A percentile compares a stretch with the other conserved stretches of the same genome.
phyloP scores from a whole-genome alignment of 257 asterid genomes.

The Nicotiana noctiflora region DNA sequence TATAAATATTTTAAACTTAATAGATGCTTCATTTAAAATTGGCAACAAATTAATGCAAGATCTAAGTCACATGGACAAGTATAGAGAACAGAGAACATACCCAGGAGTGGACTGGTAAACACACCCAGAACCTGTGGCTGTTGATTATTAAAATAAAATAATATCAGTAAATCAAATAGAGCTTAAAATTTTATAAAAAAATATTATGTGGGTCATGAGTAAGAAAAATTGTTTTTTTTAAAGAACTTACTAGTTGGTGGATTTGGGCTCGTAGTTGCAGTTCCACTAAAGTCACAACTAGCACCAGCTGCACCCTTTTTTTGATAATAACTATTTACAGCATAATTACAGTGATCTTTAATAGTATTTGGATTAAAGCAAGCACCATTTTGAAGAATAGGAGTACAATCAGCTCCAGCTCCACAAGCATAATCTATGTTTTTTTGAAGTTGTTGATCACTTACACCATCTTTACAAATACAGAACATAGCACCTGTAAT shows the following conservation, averaged over 20 bases:
- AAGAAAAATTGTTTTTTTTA: background rate
- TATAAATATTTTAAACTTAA: background rate
- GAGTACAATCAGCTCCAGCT: constrained; percentile 66
- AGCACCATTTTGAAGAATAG: constrained; percentile 49
- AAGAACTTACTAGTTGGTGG: constrained; percentile 44
- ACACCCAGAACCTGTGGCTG: constrained; percentile 52
- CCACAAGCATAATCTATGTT: constrained; percentile 92
- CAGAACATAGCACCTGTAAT: constrained; percentile 56
- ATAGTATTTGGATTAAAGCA: constrained; percentile 71
- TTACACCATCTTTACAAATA: constrained; percentile 46
- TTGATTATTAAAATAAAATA: background rate
- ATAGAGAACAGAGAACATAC: constrained; percentile 25
- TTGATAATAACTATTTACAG: constrained; percentile 85
- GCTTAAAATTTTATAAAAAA: background rate
- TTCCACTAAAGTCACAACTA: constrained; percentile 61
- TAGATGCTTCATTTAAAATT: background rate
- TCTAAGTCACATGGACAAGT: background rate
- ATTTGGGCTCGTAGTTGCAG: constrained; percentile 36
- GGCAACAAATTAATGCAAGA: background rate
- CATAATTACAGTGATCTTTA: constrained; percentile 78
- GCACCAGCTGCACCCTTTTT: constrained; percentile 34
- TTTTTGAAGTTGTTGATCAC: constrained; percentile 42
- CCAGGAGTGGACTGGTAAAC: constrained; percentile 57
- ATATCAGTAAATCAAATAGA: background rate
- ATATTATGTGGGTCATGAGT: background rate